Percentiles rank a stretch among this genome's conserved stretches.
Evolutionary conservation across 1,284 basidiomycete genomes (phyloP).

Genomic region (Moniliophthora roreri): DNA sequence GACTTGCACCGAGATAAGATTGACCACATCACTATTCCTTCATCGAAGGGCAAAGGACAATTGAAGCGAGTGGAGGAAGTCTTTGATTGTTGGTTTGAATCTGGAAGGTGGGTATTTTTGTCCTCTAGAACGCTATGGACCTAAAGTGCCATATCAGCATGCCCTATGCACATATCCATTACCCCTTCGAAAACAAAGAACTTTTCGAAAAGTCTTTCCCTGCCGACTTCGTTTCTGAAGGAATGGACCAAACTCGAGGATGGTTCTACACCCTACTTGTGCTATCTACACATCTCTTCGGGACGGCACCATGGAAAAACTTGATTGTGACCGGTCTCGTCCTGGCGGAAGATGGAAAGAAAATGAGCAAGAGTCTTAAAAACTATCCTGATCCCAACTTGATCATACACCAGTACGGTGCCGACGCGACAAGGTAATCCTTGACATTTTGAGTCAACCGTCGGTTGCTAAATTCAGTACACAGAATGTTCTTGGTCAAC

Average conservation of each 20-base stretch:
- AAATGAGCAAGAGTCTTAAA: conserved; percentile 98
- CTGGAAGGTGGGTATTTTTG: conserved; percentile 74
- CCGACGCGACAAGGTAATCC: conserved; percentile 88
- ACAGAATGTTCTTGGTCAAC: conserved; percentile 96
- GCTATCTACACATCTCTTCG: conserved; percentile 92
- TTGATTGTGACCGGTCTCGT: conserved; percentile 96
- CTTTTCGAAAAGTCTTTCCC: conserved; percentile 85
- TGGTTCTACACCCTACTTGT: conserved; percentile 99
- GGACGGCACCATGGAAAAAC: conserved; percentile 97
- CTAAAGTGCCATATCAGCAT: conserved; percentile 57
- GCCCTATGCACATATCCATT: conserved; percentile 98
- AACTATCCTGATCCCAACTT: conserved; percentile 98
- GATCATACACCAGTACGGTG: conserved; percentile 91
- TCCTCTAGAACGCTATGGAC: neutral
- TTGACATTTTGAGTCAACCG: neutral
- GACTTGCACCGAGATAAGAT: conserved; percentile 96
- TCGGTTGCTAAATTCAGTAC: neutral
- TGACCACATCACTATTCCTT: conserved; percentile 96
- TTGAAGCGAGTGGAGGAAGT: conserved; percentile 94
- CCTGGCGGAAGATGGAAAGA: conserved; percentile 96
- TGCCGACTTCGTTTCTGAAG: conserved; percentile 98
- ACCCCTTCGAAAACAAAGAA: conserved; percentile 97
- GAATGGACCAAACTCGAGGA: conserved; percentile 93
- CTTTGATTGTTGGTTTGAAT: conserved; percentile 99
- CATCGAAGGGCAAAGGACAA: conserved; percentile 84